Conservation (phyloP, 257 asterid species). For the Asclepias syriaca region DNA sequence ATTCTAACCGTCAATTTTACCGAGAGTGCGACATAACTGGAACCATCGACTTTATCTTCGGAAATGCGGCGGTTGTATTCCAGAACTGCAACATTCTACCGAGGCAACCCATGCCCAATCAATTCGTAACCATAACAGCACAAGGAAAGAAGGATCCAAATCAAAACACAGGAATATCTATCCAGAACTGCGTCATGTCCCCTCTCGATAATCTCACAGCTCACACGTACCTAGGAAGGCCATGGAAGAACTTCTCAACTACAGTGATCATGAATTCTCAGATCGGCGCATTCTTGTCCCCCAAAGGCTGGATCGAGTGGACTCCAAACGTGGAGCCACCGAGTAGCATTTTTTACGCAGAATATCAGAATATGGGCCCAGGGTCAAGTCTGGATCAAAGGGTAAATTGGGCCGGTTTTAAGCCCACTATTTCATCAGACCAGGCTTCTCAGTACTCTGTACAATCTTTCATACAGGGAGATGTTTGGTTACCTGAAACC, state of each 20-base stretch:
- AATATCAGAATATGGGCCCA: constrained; percentile 58
- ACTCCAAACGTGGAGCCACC: constrained; percentile 38
- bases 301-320: constrained; percentile 72
- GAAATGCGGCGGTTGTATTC: constrained; percentile 59
- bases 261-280: constrained; percentile 48
- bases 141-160: constrained; percentile 69
- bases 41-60: constrained; percentile 78
- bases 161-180: constrained; percentile 54
- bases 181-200: constrained; percentile 46
- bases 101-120: constrained; percentile 56
- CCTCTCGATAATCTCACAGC: constrained; percentile 36
- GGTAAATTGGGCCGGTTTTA: constrained; percentile 66
- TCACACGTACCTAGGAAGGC: constrained; percentile 59
- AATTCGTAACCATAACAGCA: constrained; percentile 71
- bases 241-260: constrained; percentile 61
- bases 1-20: constrained; percentile 77
- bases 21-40: constrained; percentile 67
- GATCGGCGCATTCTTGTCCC: constrained; percentile 45
- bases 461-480: constrained; percentile 45
- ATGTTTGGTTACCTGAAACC: constrained; percentile 43
- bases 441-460: constrained; percentile 49
- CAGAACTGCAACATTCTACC: constrained; percentile 70
- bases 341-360: constrained; percentile 50
- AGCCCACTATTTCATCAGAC: constrained; percentile 26
- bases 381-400: constrained; percentile 40